phyloP scores from a whole-genome alignment of 371 early-diverging fungal genomes.

The Rhizoclosmatium hyalinum region DNA sequence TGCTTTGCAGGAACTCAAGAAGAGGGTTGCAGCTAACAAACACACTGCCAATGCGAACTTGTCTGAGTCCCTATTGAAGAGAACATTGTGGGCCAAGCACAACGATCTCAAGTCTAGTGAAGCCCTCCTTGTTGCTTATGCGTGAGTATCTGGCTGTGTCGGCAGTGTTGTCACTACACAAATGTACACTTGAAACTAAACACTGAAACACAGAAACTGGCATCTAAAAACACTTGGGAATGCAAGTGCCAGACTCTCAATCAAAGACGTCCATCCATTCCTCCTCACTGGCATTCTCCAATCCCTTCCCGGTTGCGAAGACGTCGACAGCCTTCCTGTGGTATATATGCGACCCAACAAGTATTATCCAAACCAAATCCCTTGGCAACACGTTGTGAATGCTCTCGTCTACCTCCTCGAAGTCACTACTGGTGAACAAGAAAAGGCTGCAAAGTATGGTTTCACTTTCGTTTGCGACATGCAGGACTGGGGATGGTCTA shows the following conservation, averaged over 20 bases:
- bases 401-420: slow-evolving; percentile 21
- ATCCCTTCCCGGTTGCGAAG: neutral
- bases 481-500: slow-evolving; percentile 25
- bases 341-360: slow-evolving; percentile 22
- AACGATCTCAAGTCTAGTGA: slow-evolving; percentile 1
- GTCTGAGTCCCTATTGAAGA: neutral
- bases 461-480: slow-evolving; percentile 24
- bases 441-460: slow-evolving; percentile 18
- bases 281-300: slow-evolving; percentile 22
- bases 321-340: slow-evolving; percentile 7
- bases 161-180: too few relatives aligned
- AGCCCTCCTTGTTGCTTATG: neutral
- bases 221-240: slow-evolving; percentile 2
- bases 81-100: slow-evolving; percentile 7
- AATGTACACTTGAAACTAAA: too few relatives aligned
- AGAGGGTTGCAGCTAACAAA: neutral
- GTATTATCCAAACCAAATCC: slow-evolving; percentile 14
- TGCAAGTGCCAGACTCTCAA: slow-evolving; percentile 3
- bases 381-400: slow-evolving; percentile 1
- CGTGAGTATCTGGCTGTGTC: neutral
- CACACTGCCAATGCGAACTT: neutral
- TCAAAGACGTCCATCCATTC: slow-evolving; percentile 16
- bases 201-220: neutral
- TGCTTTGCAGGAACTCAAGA: neutral
- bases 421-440: neutral